A percentile compares a stretch with the other conserved stretches of the same genome.
phyloP scores from a whole-genome alignment of 2,329 filamentous ascomycete species.

The Colletotrichum phormii region DNA sequence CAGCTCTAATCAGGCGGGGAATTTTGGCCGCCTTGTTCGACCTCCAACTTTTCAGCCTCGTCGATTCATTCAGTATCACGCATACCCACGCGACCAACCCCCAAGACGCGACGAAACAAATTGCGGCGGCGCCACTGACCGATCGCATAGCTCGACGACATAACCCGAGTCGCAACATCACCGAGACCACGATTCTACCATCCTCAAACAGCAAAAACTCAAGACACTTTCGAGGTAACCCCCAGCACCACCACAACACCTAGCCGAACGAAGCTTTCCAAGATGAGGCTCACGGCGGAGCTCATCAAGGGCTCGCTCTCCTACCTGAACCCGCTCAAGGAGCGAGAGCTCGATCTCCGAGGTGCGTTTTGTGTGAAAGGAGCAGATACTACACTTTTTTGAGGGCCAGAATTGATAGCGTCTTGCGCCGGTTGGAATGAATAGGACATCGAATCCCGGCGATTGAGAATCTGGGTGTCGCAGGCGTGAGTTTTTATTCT shows the following conservation, averaged over 20 bases:
- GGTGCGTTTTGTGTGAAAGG: slow-evolving; percentile 89
- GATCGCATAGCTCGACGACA: too few relatives aligned
- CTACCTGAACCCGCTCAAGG: slow-evolving; percentile 98
- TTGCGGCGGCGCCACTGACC: not conserved
- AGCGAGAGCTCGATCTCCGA: slow-evolving; percentile 99
- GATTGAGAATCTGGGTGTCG: slow-evolving; percentile 97
- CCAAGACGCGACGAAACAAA: not conserved
- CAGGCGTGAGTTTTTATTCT: slow-evolving; percentile 75
- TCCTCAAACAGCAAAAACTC: too few relatives aligned
- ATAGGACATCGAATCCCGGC: slow-evolving; percentile 97
- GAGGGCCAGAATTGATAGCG: slow-evolving; percentile 84
- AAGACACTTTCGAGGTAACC: slow-evolving; percentile 15
- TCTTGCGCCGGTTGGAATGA: slow-evolving; percentile 54
- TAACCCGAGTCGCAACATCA: too few relatives aligned
- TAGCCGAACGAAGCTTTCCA: slow-evolving; percentile 42
- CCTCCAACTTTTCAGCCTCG: slow-evolving; percentile 37
- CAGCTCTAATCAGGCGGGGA: slow-evolving; percentile 33
- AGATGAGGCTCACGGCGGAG: slow-evolving; percentile 95
- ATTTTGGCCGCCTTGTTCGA: slow-evolving; percentile 35
- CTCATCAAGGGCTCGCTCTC: slow-evolving; percentile 94
- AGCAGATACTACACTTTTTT: slow-evolving; percentile 91
- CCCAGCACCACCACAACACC: slow-evolving; percentile 31
- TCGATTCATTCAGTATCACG: slow-evolving; percentile 1
- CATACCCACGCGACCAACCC: slow-evolving; percentile 9
- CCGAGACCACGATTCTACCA: too few relatives aligned